Base-by-base conservation (phyloP, 23 red algal species). In the Chondrus crispus region DNA sequence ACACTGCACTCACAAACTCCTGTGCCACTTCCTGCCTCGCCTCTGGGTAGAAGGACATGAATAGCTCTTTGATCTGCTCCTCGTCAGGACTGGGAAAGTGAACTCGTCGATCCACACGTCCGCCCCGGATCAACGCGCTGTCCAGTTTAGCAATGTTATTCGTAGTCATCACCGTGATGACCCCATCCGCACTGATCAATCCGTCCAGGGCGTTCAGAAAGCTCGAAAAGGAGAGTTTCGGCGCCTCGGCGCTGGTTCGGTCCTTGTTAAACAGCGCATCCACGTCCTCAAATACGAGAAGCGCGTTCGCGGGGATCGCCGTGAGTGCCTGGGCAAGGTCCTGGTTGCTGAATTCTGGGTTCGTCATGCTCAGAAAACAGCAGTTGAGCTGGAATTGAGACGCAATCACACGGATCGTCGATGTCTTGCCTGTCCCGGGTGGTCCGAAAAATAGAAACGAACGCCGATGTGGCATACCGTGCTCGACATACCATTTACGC, bases 181-280 rank as follows among this genome's bases (percentile, higher is more conserved):
- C 68, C 16, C 85, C 83, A 33, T 85, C 73, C 16, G 62, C 68
- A 11, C 68, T 73, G 24, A 72, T 64, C 33, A 93, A 19, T 30
- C 92, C 92, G 84, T 95, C 92, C 13, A 95, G 57, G 13, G 85
- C 55, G 46, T 95, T 95, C 12, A 95, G 77, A 19, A 95, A 47
- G 30, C 92, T 69, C 16, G 81, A 87, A 32, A 95, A 87, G 12
- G 92, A 69, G 39, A 95, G 52, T 39, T 49, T 49, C 22, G 55
- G 19, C 37, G 51, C 33, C 46, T 16, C 53, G 40, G 68, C 52
- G 54, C 33, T 69, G 3, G 55, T 64, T 3, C 88, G 88, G 12
- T 79, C 74, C 11, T 78, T 45, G 35, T 85, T 26, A 60, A 95
- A 95, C 11, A 89, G 28, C 6, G 44, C 37, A 30, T 95, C 92